Conservation (phyloP, 495 filamentous ascomycete genomes). For the Copromyces sp. region DNA sequence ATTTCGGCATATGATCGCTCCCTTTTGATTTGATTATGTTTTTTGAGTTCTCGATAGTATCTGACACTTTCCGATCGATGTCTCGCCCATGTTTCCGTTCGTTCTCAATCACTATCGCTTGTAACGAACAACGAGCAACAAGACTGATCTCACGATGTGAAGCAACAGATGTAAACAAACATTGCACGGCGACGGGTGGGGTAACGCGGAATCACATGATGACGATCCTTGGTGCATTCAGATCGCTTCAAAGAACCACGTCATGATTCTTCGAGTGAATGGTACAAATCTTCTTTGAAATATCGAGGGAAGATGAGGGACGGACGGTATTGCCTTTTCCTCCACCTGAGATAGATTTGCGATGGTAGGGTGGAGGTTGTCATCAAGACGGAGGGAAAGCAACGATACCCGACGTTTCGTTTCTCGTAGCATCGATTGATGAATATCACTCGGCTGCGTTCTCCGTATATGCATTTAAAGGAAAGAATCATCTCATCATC, state of each 20-base stretch:
- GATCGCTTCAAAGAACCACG: not conserved
- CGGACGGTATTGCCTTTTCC: not conserved
- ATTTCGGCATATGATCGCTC: not conserved
- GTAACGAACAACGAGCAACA: not conserved
- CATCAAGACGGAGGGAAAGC: not conserved
- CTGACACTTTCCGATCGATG: not conserved
- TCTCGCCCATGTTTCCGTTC: not conserved
- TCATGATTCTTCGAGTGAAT: not conserved
- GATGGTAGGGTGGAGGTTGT: not conserved
- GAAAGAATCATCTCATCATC: not conserved
- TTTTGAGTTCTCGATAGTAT: not conserved
- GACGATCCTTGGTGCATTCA: not conserved
- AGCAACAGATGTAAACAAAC: not conserved
- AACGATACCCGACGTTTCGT: not conserved
- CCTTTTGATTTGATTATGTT: not conserved
- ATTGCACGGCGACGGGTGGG: slow-evolving; percentile 1
- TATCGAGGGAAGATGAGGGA: not conserved
- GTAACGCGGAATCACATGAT: slow-evolving; percentile 16
- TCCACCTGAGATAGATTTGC: not conserved
- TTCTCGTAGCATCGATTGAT: not conserved
- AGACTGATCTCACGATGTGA: not conserved
- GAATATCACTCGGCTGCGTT: not conserved
- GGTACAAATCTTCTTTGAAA: not conserved
- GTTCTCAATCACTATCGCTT: not conserved
- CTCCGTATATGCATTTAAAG: not conserved